These are phyloP conservation scores for Kregervanrija delftensis DNA, from an alignment of 805 yeast genomes.

Conservation along the genomic window DNA sequence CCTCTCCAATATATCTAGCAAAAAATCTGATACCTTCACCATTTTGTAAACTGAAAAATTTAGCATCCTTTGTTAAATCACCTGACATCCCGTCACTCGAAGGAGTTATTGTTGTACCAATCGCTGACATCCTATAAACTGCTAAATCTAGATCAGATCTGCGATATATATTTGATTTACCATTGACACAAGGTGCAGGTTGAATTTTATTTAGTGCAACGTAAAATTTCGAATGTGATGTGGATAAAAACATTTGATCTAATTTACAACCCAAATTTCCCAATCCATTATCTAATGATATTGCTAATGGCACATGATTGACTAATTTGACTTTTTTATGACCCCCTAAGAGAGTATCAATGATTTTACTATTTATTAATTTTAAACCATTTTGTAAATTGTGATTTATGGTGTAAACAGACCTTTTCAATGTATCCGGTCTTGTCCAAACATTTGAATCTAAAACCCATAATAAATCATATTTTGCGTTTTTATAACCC, in stretches of 20 bases:
- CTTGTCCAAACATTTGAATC: slow-evolving; percentile 82
- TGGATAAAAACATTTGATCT: slow-evolving; percentile 79
- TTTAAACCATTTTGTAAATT: slow-evolving; percentile 46
- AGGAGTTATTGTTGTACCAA: slow-evolving; percentile 26
- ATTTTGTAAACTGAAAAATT: slow-evolving; percentile 18
- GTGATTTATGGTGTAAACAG: slow-evolving; percentile 44
- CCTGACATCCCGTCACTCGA: slow-evolving; percentile 24
- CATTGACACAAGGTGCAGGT: slow-evolving; percentile 86
- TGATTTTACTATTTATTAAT: neutral
- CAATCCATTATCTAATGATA: slow-evolving; percentile 13
- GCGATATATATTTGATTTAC: slow-evolving; percentile 76
- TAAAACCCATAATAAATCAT: slow-evolving; percentile 76
- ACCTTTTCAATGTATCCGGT: slow-evolving; percentile 56
- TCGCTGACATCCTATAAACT: slow-evolving; percentile 24
- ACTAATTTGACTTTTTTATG: slow-evolving; percentile 52
- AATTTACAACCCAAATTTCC: slow-evolving; percentile 53
- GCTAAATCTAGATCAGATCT: slow-evolving; percentile 56
- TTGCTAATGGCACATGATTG: slow-evolving; percentile 75
- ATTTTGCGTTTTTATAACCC: slow-evolving; percentile 61
- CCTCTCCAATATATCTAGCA: slow-evolving; percentile 83
- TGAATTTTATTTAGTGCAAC: slow-evolving; percentile 66
- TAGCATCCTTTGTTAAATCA: slow-evolving; percentile 27
- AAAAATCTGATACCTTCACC: slow-evolving; percentile 59
- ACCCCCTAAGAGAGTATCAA: slow-evolving; percentile 9
- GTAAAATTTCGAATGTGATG: slow-evolving; percentile 83